phyloP scores from a whole-genome alignment of 2,329 filamentous ascomycete genomes.

The Trichophyton mentagrophytes region DNA sequence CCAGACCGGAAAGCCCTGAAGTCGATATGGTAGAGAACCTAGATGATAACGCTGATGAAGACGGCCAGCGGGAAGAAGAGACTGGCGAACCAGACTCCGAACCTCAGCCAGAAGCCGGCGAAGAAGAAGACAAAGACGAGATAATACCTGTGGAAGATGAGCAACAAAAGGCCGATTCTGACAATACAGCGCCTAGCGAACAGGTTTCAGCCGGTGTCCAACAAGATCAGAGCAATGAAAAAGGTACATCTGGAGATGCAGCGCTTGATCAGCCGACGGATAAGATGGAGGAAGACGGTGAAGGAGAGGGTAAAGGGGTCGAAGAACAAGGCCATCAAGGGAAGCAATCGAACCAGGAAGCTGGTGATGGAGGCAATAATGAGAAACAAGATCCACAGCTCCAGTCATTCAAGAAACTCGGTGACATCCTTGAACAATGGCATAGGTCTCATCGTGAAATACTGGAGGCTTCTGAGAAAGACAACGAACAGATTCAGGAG shows the following conservation, averaged over 20 bases:
- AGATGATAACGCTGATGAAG: conserved; percentile 29
- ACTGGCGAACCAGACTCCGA: conserved; percentile 21
- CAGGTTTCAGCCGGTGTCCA: conserved; percentile 29
- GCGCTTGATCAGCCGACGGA: conserved; percentile 32
- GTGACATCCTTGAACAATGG: conserved; percentile 85
- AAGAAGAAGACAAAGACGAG: conserved; percentile 43
- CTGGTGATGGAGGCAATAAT: conserved; percentile 26
- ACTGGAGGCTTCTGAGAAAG: conserved; percentile 44
- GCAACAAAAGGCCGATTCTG: conserved; percentile 39
- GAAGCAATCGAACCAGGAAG: conserved; percentile 15
- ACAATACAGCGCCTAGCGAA: conserved; percentile 39
- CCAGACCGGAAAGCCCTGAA: conserved; percentile 18
- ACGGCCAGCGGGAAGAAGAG: conserved; percentile 36
- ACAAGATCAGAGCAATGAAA: conserved; percentile 31
- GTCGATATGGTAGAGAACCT: conserved; percentile 13
- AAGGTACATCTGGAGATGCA: conserved; percentile 36
- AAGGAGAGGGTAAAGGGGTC: conserved; percentile 29
- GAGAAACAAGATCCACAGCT: conserved; percentile 32
- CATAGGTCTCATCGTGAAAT: conserved; percentile 82
- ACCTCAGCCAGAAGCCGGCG: conserved; percentile 31
- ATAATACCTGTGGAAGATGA: conserved; percentile 36
- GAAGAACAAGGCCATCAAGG: conserved; percentile 20
- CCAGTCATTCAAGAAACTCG: conserved; percentile 85
- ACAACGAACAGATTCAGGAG: conserved; percentile 40
- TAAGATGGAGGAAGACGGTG: conserved; percentile 34